Evolutionary conservation across 2,329 filamentous ascomycete species (phyloP).

Genomic region (Cercospora nicotianae): DNA sequence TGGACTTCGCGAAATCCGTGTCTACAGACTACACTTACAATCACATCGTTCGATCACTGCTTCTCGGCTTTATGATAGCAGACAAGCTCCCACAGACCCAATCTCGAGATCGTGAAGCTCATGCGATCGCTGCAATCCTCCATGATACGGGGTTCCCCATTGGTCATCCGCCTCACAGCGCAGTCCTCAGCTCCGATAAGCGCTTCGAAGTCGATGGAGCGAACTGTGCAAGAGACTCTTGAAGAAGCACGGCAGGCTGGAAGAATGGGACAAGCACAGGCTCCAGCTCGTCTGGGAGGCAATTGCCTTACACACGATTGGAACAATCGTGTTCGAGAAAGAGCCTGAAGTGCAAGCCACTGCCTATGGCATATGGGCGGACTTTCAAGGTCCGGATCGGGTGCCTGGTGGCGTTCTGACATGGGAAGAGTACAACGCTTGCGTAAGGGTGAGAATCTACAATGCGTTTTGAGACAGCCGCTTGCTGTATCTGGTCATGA

Average conservation of each 20-base stretch:
- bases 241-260: slow-evolving; percentile 24
- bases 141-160: slow-evolving; percentile 46
- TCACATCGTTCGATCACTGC: slow-evolving; percentile 43
- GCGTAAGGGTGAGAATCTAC: slow-evolving; percentile 18
- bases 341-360: slow-evolving; percentile 45
- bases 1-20: slow-evolving; percentile 37
- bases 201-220: slow-evolving; percentile 56
- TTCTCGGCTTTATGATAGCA: slow-evolving; percentile 41
- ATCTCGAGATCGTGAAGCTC: slow-evolving; percentile 26
- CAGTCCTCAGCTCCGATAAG: slow-evolving; percentile 45
- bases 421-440: slow-evolving; percentile 27
- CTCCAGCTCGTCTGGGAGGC: slow-evolving; percentile 53
- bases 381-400: slow-evolving; percentile 27
- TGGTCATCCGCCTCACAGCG: slow-evolving; percentile 44
- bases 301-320: slow-evolving; percentile 50
- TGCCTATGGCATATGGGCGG: slow-evolving; percentile 27
- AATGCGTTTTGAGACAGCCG: background rate
- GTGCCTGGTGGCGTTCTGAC: slow-evolving; percentile 25
- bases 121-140: slow-evolving; percentile 31
- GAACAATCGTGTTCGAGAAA: slow-evolving; percentile 45
- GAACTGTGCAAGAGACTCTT: slow-evolving; percentile 48
- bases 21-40: slow-evolving; percentile 40
- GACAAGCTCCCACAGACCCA: slow-evolving; percentile 36
- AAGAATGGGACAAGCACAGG: slow-evolving; percentile 44
- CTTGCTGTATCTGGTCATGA: background rate